A percentile compares a stretch with the other conserved stretches of the same genome.
These are phyloP conservation scores for Suillus variegatus DNA, from an alignment of 768 basidiomycete species.

Conservation along the genomic window DNA sequence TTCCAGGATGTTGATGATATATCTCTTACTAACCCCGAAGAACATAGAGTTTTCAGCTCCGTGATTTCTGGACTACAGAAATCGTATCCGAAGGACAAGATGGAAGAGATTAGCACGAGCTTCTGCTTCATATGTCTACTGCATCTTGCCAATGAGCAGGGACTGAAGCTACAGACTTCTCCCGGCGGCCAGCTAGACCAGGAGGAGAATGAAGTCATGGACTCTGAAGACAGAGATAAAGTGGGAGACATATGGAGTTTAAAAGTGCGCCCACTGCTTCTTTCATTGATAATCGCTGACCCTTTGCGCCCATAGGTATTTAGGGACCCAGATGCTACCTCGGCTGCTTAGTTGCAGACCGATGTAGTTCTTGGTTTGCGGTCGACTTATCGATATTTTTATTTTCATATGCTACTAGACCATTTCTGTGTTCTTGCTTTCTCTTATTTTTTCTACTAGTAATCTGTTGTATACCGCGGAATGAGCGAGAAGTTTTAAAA, in stretches of 20 bases:
- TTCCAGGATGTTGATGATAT: constrained; percentile 56
- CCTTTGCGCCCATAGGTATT: constrained; percentile 37
- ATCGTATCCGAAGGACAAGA: constrained; percentile 89
- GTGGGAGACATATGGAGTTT: constrained; percentile 77
- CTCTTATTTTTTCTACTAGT: neutral
- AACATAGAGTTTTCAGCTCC: constrained; percentile 69
- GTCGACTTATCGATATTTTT: constrained; percentile 13
- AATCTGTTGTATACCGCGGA: constrained; percentile 13
- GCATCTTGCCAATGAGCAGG: constrained; percentile 96
- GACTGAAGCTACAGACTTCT: constrained; percentile 74
- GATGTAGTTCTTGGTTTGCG: constrained; percentile 19
- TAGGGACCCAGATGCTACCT: constrained; percentile 41
- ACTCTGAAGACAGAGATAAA: constrained; percentile 42
- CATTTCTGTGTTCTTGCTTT: constrained; percentile 12
- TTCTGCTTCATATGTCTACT: constrained; percentile 99
- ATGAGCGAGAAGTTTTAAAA: neutral
- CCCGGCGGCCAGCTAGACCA: constrained; percentile 38
- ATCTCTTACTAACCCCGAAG: constrained; percentile 59
- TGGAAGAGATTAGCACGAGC: constrained; percentile 97
- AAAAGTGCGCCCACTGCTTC: constrained; percentile 49
- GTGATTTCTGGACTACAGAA: constrained; percentile 82
- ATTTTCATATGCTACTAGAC: constrained; percentile 13
- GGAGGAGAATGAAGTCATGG: constrained; percentile 35
- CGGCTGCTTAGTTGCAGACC: constrained; percentile 20
- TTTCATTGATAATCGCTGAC: constrained; percentile 1